These are phyloP conservation scores for Boletus bicolor DNA, from an alignment of 768 basidiomycete genomes.

Conservation along the genomic window DNA sequence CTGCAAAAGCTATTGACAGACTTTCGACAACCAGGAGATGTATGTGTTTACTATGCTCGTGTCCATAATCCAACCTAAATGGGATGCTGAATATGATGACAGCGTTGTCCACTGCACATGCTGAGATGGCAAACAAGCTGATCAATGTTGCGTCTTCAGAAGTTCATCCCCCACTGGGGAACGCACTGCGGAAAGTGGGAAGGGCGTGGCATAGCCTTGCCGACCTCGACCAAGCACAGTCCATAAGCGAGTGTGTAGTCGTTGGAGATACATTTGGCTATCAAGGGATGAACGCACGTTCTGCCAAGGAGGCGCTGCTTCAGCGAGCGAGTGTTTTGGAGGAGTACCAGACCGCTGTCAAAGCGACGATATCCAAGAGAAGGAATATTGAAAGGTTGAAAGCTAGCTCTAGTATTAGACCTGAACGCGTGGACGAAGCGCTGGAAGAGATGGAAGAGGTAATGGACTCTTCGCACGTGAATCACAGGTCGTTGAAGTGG, in stretches of 20 bases:
- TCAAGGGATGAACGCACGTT: conserved; percentile 94
- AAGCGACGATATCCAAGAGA: conserved; percentile 89
- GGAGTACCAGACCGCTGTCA: conserved; percentile 92
- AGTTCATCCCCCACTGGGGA: conserved; percentile 77
- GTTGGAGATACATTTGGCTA: conserved; percentile 96
- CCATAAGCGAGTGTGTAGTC: conserved; percentile 92
- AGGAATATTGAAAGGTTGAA: conserved; percentile 87
- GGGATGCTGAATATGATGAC: conserved; percentile 2
- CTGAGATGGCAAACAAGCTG: conserved; percentile 92
- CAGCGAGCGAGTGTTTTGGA: conserved; percentile 90
- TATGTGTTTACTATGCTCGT: conserved; percentile 31
- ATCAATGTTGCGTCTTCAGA: conserved; percentile 88
- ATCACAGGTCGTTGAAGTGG: conserved; percentile 9
- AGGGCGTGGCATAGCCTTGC: conserved; percentile 83
- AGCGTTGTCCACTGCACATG: conserved; percentile 77
- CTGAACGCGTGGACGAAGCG: conserved; percentile 86
- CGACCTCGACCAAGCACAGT: conserved; percentile 86
- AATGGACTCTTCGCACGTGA: conserved; percentile 10
- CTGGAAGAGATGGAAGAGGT: conserved; percentile 93
- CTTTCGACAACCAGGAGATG: conserved; percentile 78
- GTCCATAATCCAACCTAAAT: not conserved
- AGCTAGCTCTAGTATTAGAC: conserved; percentile 79
- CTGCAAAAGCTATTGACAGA: conserved; percentile 87
- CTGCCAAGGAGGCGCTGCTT: conserved; percentile 90
- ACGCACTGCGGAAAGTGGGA: conserved; percentile 82